phyloP scores from a whole-genome alignment of 1,139 yeast species.

The Saccharomycopsis crataegensis region DNA sequence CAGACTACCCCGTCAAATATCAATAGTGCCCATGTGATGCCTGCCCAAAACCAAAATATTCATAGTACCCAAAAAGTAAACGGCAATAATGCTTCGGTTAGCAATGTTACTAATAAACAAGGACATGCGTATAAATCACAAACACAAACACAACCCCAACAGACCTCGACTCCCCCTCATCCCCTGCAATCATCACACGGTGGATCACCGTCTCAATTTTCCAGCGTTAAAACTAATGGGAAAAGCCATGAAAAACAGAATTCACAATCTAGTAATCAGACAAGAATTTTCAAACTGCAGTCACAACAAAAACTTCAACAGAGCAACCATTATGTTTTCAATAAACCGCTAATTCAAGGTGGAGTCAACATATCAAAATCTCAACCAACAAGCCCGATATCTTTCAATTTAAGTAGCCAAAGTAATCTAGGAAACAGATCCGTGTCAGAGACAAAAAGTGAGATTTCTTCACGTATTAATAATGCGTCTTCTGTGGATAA shows the following conservation, averaged over 20 bases:
- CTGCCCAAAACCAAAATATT: background rate
- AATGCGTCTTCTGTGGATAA: background rate
- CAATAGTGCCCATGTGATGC: background rate
- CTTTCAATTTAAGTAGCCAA: background rate
- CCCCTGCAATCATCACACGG: background rate
- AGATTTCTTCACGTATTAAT: background rate
- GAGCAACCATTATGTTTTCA: background rate
- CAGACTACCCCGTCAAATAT: background rate
- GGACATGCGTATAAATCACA: background rate
- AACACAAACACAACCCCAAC: slow-evolving; percentile 4
- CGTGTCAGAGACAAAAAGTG: background rate
- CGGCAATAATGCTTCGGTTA: background rate
- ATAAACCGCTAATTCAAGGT: background rate
- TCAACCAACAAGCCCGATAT: slow-evolving; percentile 14
- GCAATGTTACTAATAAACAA: background rate
- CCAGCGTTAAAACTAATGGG: background rate
- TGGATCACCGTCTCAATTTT: background rate
- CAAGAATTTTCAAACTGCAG: background rate
- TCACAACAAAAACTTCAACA: background rate
- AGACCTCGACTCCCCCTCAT: background rate
- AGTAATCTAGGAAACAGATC: background rate
- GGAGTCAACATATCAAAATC: background rate
- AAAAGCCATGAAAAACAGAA: slow-evolving; percentile 2
- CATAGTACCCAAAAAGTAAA: background rate
- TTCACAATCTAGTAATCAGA: background rate